Evolutionary conservation across 441 rosid genomes (phyloP), one percentile per base, ranked within the genome.

Genomic region (Caryocar brasiliense): DNA sequence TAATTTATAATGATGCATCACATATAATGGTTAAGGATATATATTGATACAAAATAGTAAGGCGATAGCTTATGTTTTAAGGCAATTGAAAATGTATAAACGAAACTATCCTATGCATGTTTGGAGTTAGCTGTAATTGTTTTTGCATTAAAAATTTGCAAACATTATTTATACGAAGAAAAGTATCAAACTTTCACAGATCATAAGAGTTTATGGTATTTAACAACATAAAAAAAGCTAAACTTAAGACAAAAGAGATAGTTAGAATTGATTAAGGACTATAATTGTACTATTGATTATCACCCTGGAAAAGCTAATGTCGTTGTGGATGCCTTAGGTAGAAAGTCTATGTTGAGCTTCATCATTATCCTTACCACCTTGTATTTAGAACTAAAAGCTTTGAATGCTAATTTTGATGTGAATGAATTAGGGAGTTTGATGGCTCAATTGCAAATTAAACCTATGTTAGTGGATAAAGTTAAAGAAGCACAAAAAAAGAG

Each of bases 11-110:
- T 6, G 30, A 37, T 47, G 25, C 47, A 0, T 30, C n/a, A n/a
- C 18, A n/a, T 0, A 7, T 1, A 10, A n/a, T 0, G 39, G 56
- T 1, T 14, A 46, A 0, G 41, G 51, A 0, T 39, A 52, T 27
- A 56, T 46, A 0, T 5, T 52, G 5, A 58, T 52, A 41, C 51
- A 58, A 30, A 0, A 30, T n/a, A n/a, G n/a, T n/a, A n/a, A n/a
- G n/a, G n/a, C n/a, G n/a, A n/a, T n/a, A n/a, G n/a, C n/a, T n/a
- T n/a, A n/a, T n/a, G n/a, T n/a, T n/a, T n/a, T n/a, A n/a, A n/a
- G n/a, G n/a, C n/a, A n/a, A n/a, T n/a, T n/a, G n/a, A n/a, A n/a
- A n/a, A n/a, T n/a, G n/a, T n/a, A n/a, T n/a, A n/a, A n/a, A n/a
- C n/a, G n/a, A n/a, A n/a, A n/a, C n/a, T n/a, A n/a, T n/a, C n/a